A percentile compares a stretch with the other conserved stretches of the same genome.
Conservation (phyloP, 352 stramenopile species). For the Globisporangium middletonii region DNA sequence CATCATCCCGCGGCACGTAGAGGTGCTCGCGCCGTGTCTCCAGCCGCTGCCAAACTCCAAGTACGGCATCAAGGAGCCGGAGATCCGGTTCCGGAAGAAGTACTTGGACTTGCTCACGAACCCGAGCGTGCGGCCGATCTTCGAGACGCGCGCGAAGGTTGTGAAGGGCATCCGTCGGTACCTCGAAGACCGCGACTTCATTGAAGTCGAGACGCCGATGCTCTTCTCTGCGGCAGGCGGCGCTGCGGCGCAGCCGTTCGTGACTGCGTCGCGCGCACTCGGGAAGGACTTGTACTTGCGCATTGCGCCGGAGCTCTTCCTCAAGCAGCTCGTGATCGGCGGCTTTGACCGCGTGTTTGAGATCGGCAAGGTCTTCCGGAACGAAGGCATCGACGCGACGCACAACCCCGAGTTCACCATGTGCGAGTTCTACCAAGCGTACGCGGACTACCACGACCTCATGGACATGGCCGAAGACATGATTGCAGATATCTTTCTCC, state of each 20-base stretch:
- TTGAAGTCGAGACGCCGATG: slow-evolving; percentile 96
- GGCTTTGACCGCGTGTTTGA: slow-evolving; percentile 99
- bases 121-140: slow-evolving; percentile 88
- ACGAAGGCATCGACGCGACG: slow-evolving; percentile 96
- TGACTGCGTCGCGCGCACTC: slow-evolving; percentile 97
- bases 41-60: slow-evolving; percentile 83
- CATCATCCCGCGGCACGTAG: slow-evolving; percentile 78
- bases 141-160: slow-evolving; percentile 89
- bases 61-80: slow-evolving; percentile 92
- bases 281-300: slow-evolving; percentile 95
- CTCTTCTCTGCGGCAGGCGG: slow-evolving; percentile 97
- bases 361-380: slow-evolving; percentile 98
- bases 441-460: slow-evolving; percentile 98
- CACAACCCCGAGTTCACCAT: slow-evolving; percentile 99
- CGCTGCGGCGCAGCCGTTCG: slow-evolving; percentile 96
- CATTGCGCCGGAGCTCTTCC: slow-evolving; percentile 97
- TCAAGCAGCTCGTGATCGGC: slow-evolving; percentile 95
- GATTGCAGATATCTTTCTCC: slow-evolving; percentile 73
- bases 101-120: slow-evolving; percentile 99
- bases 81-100: slow-evolving; percentile 97
- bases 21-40: slow-evolving; percentile 95
- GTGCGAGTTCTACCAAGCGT: slow-evolving; percentile 98
- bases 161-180: slow-evolving; percentile 55
- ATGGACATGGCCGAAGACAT: slow-evolving; percentile 98
- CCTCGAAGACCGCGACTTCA: slow-evolving; percentile 67